Evolutionary conservation across 139 green algal species (phyloP), one percentile per base, ranked within the genome.

Genomic region (Chlorella sp.): DNA sequence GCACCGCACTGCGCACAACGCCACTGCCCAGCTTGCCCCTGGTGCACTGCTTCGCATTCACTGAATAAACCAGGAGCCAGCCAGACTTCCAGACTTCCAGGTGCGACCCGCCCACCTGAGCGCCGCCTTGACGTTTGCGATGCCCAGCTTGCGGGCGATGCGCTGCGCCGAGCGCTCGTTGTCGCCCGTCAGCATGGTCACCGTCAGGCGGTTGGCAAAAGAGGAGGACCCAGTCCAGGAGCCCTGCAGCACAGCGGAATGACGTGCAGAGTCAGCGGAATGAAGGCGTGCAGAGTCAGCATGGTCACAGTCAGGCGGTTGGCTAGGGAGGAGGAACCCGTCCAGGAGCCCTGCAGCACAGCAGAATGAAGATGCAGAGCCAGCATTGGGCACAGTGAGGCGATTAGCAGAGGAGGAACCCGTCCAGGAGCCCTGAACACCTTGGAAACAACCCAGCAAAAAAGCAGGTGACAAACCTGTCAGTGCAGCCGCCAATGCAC

Each of bases 151-250:
- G 0, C 80, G 60, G 0, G 91, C 94, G 44, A 98, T 87, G 43
- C 83, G 89, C 73, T 34, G 87, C 73, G 85, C 91, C 28, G 48
- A 91, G 3, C 54, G 74, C n/a, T 85, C 80, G 82, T 95, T 96
- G 89, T 98, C 96, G 19, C 96, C 95, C 80, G 94, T 91, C 72
- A 92, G 82, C 90, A 92, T 93, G 32, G 88, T 62, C 8, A 92
- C 78, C 7, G 86, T 64, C 51, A 65, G 36, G 44, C 81, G 72
- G 69, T 73, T 64, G 51, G 70, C 40, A 5, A 64, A 73, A 0
- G 81, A 86, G 40, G 70, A 56, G 16, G n/a, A 2, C 22, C 54
- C 80, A 40, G 58, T 82, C 68, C 86, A 90, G 32, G 80, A 83
- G 17, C 86, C 86, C 69, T 80, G 73, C 69, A 62, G 46, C 26